Evolutionary conservation across 257 asterid genomes (phyloP).

Genomic region (Catharanthus roseus): DNA sequence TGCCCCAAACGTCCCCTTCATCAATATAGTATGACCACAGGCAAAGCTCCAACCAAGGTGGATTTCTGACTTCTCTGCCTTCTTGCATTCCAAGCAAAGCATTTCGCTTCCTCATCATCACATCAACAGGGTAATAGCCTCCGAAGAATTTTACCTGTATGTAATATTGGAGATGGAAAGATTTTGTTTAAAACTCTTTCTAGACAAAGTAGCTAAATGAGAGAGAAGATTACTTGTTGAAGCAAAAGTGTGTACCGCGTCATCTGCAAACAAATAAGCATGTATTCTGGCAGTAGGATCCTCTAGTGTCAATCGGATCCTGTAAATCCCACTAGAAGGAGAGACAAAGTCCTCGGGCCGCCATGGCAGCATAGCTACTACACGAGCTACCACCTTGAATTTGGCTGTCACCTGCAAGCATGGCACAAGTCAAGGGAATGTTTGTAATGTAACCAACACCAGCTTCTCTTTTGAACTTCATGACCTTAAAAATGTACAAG

Average conservation of each 20-base stretch:
- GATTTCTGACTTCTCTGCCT: slow-evolving; percentile 39
- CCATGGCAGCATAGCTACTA: slow-evolving; percentile 66
- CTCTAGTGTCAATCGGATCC: slow-evolving; percentile 78
- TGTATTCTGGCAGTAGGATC: slow-evolving; percentile 90
- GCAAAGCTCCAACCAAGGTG: slow-evolving; percentile 75
- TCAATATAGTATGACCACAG: slow-evolving; percentile 51
- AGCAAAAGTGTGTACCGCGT: slow-evolving; percentile 43
- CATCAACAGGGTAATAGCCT: slow-evolving; percentile 30
- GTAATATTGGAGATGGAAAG: not conserved
- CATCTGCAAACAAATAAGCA: slow-evolving; percentile 63
- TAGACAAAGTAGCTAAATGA: no score
- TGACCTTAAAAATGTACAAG: not conserved
- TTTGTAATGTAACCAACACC: not conserved
- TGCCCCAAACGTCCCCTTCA: slow-evolving; percentile 52
- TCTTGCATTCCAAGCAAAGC: slow-evolving; percentile 50
- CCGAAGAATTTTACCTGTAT: slow-evolving; percentile 51
- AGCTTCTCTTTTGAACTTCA: not conserved
- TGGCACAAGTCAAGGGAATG: not conserved
- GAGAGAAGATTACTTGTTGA: not conserved
- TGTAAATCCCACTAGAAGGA: slow-evolving; percentile 48
- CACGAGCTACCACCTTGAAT: slow-evolving; percentile 65
- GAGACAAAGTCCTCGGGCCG: slow-evolving; percentile 41
- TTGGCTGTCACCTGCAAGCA: slow-evolving; percentile 42
- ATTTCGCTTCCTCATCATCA: slow-evolving; percentile 37
- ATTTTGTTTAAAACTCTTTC: not conserved